Percentiles rank a stretch among this genome's conserved stretches.
Evolutionary conservation across 169 alveolate genomes (phyloP).

Genomic region (Plasmodium blacklocki): DNA sequence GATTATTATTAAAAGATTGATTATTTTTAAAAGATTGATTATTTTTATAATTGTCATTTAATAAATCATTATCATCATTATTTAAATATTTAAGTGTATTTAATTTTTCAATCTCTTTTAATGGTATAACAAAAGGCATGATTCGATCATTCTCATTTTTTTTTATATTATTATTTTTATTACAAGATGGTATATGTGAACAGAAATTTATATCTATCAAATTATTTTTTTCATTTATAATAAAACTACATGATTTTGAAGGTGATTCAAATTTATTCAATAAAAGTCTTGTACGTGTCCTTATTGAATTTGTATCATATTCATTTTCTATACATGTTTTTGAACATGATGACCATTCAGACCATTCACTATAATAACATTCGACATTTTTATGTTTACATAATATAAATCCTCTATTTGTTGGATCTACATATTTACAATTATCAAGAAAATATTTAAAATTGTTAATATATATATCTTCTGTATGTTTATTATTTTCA

Average conservation of each 20-base stretch:
- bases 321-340: constrained; percentile 74
- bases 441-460: constrained; percentile 19
- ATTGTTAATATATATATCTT: background rate
- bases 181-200: constrained; percentile 25
- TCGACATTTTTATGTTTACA: constrained; percentile 75
- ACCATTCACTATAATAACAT: constrained; percentile 77
- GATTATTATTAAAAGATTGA: constrained; percentile 1
- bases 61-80: constrained; percentile 29
- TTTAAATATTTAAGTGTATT: constrained; percentile 37
- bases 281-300: constrained; percentile 21
- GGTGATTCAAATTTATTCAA: background rate
- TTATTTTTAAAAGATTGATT: background rate
- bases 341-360: constrained; percentile 82
- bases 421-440: constrained; percentile 28
- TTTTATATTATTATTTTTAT: background rate
- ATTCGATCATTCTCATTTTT: background rate
- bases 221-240: constrained; percentile 17
- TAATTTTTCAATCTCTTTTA: constrained; percentile 38
- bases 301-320: constrained; percentile 40
- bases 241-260: constrained; percentile 26
- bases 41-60: constrained; percentile 8
- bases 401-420: constrained; percentile 79
- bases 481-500: background rate
- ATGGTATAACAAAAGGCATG: constrained; percentile 46
- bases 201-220: constrained; percentile 8